phyloP scores from a whole-genome alignment of 2,329 filamentous ascomycete species.

The Penicillium glabrum region DNA sequence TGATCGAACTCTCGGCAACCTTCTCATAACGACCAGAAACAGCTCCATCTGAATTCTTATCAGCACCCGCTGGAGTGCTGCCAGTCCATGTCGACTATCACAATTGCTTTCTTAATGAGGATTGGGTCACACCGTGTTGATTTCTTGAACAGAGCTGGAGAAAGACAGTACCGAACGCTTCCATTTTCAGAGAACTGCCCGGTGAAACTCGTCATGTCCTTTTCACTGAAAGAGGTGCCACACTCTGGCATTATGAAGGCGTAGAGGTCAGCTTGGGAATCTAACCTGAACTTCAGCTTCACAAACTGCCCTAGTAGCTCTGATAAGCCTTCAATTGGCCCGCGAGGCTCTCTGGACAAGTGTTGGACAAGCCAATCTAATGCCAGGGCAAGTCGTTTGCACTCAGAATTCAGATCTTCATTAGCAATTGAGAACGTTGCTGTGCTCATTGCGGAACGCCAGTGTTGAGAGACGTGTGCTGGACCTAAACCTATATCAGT shows the following conservation, averaged over 20 bases:
- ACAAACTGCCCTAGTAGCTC: not conserved
- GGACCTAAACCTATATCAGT: not conserved
- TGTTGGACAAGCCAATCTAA: not conserved
- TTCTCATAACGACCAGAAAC: no score
- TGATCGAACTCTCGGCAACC: no score
- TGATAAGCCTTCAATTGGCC: not conserved
- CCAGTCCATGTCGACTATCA: not conserved
- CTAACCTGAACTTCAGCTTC: not conserved
- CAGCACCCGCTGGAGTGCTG: no score
- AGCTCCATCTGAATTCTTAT: no score
- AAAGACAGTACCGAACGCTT: not conserved
- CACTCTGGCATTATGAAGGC: not conserved
- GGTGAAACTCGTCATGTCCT: not conserved
- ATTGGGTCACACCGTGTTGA: not conserved
- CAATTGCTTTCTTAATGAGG: not conserved
- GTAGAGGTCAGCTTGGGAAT: not conserved
- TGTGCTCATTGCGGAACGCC: not conserved
- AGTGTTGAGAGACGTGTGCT: not conserved
- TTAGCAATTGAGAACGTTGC: not conserved
- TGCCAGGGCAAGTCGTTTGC: not conserved
- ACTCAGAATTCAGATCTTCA: not conserved
- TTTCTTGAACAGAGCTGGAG: not conserved
- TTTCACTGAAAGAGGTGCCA: not conserved
- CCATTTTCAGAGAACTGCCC: not conserved
- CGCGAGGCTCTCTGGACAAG: not conserved